A percentile compares a stretch with the other conserved stretches of the same genome.
Conservation (phyloP, 345 rosid genomes). For the Gossypium thurberi region DNA sequence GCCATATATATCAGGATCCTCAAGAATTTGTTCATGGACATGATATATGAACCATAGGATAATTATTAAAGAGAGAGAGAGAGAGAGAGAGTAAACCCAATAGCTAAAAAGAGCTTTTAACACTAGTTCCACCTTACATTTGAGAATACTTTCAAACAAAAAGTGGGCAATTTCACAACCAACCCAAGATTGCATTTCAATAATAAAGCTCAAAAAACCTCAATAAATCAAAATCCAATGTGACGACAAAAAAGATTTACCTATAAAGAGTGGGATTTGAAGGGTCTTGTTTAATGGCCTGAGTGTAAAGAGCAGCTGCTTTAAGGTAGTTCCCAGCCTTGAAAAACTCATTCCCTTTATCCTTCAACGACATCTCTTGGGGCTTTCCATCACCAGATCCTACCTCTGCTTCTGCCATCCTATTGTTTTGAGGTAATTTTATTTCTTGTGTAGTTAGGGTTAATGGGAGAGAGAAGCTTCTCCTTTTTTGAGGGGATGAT, state of each 20-base stretch:
- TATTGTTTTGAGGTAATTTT: background rate
- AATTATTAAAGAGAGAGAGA: background rate
- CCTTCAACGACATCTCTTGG: conserved; percentile 57
- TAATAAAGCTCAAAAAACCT: background rate
- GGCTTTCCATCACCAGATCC: conserved; percentile 38
- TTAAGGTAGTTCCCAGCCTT: conserved; percentile 92
- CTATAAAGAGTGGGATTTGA: conserved; percentile 87
- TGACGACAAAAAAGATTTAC: conserved; percentile 20
- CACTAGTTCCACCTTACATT: background rate
- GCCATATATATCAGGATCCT: background rate
- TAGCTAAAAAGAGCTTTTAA: background rate
- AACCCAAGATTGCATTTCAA: conserved; percentile 19
- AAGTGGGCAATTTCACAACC: background rate
- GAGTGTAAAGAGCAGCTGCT: conserved; percentile 98
- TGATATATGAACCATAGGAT: background rate
- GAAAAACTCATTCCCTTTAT: conserved; percentile 89
- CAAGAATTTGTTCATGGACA: background rate
- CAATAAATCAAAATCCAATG: background rate
- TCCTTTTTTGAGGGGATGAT: background rate
- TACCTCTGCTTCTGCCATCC: conserved; percentile 26
- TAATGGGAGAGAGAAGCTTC: background rate
- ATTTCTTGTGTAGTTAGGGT: background rate
- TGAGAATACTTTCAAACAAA: background rate
- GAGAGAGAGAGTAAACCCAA: too few species aligned
- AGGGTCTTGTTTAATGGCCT: conserved; percentile 92